Conservation (phyloP, 164 flowering plant genomes). For the Amborella trichopoda region DNA sequence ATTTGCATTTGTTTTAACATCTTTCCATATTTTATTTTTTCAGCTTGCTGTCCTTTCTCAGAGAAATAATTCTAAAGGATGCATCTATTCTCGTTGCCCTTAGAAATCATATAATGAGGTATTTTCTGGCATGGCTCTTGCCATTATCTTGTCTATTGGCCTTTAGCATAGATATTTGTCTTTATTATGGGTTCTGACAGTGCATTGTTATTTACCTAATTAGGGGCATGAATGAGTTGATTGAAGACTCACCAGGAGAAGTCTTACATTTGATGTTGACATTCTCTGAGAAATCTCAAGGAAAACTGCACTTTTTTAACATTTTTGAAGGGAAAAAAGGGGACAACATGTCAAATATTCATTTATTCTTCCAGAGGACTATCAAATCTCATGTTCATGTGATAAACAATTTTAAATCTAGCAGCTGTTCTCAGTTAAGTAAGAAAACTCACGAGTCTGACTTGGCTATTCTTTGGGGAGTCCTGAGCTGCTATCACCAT, state of each 20-base stretch:
- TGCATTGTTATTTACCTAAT: no score
- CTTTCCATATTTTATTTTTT: constrained; percentile 10
- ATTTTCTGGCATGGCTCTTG: constrained; percentile 1
- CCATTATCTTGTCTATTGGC: neutral
- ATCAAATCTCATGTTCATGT: no score
- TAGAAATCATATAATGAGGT: constrained; percentile 49
- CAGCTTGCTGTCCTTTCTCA: constrained; percentile 60
- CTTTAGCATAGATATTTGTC: constrained; percentile 1
- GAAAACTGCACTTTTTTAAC: constrained; percentile 8
- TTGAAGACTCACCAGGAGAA: constrained; percentile 43
- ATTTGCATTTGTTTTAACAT: neutral
- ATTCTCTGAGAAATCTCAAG: constrained; percentile 37
- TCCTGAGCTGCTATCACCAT: constrained; percentile 41
- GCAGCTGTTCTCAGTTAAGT: constrained; percentile 14
- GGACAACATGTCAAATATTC: constrained; percentile 17
- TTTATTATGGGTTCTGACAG: constrained; percentile 12
- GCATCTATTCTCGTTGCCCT: constrained; percentile 26
- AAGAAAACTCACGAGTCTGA: constrained; percentile 16
- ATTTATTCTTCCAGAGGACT: constrained; percentile 18
- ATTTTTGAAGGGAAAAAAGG: constrained; percentile 21
- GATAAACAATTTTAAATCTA: no score
- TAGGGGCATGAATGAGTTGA: constrained; percentile 49
- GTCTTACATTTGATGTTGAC: constrained; percentile 37
- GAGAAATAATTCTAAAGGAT: constrained; percentile 45
- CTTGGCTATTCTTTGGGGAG: constrained; percentile 67